These are phyloP conservation scores for Chlamydomonas sp. DNA, from an alignment of 139 green algal genomes.

Conservation along the genomic window DNA sequence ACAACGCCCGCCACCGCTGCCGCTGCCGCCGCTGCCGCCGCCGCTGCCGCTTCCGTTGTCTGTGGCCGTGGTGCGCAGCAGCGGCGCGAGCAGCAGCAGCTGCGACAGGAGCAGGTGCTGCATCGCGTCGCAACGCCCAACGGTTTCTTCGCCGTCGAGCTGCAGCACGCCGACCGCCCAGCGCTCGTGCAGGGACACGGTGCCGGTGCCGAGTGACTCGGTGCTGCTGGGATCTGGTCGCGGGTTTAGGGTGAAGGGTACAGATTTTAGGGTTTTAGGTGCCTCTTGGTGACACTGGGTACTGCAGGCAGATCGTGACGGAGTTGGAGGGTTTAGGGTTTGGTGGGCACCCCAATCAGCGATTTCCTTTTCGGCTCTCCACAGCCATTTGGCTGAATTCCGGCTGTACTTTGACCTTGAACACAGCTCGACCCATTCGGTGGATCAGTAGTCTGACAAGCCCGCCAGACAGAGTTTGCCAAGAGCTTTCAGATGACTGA, in stretches of 20 bases:
- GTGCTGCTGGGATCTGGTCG: slow-evolving; percentile 1
- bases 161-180: slow-evolving; percentile 41
- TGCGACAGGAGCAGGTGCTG: slow-evolving; percentile 72
- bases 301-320: too few relatives aligned
- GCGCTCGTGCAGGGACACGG: slow-evolving; percentile 23
- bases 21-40: neutral
- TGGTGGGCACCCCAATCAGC: too few relatives aligned
- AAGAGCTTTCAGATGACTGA: too few relatives aligned
- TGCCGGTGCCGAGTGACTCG: slow-evolving; percentile 11
- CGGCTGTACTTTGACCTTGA: too few relatives aligned
- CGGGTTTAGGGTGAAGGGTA: neutral
- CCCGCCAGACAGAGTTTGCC: too few relatives aligned
- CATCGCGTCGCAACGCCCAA: slow-evolving; percentile 32
- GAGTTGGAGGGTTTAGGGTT: too few relatives aligned
- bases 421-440: too few relatives aligned
- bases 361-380: too few relatives aligned
- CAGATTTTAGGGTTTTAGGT: too few relatives aligned
- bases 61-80: slow-evolving; percentile 9
- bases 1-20: neutral
- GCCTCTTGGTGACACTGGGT: neutral
- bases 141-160: slow-evolving; percentile 67
- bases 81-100: slow-evolving; percentile 37
- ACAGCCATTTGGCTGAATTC: too few relatives aligned
- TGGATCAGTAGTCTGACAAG: too few relatives aligned
- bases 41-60: neutral